Evolutionary conservation across 2,329 filamentous ascomycete genomes (phyloP).

Genomic region (Ophiostoma fasciatum): DNA sequence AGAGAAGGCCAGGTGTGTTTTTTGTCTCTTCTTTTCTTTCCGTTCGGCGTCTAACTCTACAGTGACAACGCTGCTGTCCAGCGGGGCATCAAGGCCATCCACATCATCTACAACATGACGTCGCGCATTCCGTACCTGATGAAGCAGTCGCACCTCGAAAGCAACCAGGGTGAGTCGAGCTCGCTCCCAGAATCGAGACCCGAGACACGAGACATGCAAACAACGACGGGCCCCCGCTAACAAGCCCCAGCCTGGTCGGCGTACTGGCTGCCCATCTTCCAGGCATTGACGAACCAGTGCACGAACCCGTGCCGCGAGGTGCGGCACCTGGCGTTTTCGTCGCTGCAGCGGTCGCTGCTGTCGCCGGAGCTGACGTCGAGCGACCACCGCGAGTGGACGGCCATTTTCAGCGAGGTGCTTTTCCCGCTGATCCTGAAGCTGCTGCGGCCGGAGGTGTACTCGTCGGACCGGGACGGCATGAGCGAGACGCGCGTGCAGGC

Average conservation of each 20-base stretch:
- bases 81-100: conserved; percentile 67
- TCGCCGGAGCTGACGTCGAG: conserved; percentile 71
- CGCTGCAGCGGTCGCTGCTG: conserved; percentile 71
- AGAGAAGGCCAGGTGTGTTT: conserved; percentile 38
- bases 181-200: too few relatives aligned
- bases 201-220: too few relatives aligned
- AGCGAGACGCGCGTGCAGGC: conserved; percentile 86
- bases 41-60: neutral
- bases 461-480: conserved; percentile 84
- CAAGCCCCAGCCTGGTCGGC: conserved; percentile 72
- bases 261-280: conserved; percentile 93
- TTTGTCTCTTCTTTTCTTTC: neutral
- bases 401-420: conserved; percentile 85
- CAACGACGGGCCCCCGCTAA: neutral
- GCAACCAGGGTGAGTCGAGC: conserved; percentile 50
- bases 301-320: conserved; percentile 91
- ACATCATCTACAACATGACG: conserved; percentile 69
- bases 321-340: conserved; percentile 73
- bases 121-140: conserved; percentile 73
- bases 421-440: conserved; percentile 81
- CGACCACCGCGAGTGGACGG: conserved; percentile 82
- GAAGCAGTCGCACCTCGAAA: conserved; percentile 83
- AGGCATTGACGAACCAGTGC: conserved; percentile 76
- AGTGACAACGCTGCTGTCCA: conserved; percentile 59
- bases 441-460: conserved; percentile 88